These are phyloP conservation scores for Cicer arietinum DNA, from an alignment of 306 rosid genomes.

Conservation along the genomic window DNA sequence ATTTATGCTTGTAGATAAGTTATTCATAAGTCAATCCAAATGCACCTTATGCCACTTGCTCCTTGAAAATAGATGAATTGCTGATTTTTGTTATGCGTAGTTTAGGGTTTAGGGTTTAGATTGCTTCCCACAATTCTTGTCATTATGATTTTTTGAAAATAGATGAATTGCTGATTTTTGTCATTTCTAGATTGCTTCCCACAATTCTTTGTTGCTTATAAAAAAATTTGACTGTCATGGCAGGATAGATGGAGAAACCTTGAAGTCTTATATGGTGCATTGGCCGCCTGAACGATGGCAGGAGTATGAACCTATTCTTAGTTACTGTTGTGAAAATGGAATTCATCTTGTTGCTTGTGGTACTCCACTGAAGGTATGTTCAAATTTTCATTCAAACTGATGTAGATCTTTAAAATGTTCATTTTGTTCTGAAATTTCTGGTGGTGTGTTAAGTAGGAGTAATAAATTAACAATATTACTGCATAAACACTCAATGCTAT, in stretches of 20 bases:
- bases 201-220: slow-evolving; percentile 36
- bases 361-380: slow-evolving; percentile 71
- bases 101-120: background rate
- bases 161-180: too few species aligned
- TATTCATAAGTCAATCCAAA: background rate
- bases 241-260: slow-evolving; percentile 91
- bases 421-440: slow-evolving; percentile 15
- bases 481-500: slow-evolving; percentile 1
- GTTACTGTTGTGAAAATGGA: slow-evolving; percentile 77
- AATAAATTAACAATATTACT: background rate
- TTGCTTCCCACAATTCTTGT: slow-evolving; percentile 4
- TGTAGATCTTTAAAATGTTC: background rate
- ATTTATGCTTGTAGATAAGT: background rate
- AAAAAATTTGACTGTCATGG: slow-evolving; percentile 38
- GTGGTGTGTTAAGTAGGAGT: slow-evolving; percentile 17
- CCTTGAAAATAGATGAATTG: slow-evolving; percentile 4
- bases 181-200: background rate
- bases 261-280: slow-evolving; percentile 61
- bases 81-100: background rate
- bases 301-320: slow-evolving; percentile 92
- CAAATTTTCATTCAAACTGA: slow-evolving; percentile 25
- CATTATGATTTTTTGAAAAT: too few species aligned
- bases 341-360: slow-evolving; percentile 83
- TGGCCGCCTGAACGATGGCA: slow-evolving; percentile 92
- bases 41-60: background rate